These are phyloP conservation scores for Epichloe sibirici DNA, from an alignment of 2,329 filamentous ascomycete genomes.

Conservation along the genomic window DNA sequence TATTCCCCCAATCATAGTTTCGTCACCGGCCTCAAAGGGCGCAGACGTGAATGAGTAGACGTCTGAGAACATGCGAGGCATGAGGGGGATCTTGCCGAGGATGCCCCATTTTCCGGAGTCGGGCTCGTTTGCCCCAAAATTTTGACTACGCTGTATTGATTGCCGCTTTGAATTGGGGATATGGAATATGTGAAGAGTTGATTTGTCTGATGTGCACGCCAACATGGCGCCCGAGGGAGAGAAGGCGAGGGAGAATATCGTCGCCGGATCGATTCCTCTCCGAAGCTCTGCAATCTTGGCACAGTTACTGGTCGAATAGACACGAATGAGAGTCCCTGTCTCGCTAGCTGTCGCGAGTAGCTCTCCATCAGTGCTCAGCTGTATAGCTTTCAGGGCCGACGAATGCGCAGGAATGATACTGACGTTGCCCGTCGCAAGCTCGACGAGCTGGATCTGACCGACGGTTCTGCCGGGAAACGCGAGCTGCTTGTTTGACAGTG, in stretches of 20 bases:
- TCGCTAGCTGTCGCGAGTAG: constrained; percentile 84
- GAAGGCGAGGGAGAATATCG: constrained; percentile 79
- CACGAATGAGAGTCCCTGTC: constrained; percentile 75
- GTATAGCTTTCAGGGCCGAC: constrained; percentile 63
- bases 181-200: constrained; percentile 89
- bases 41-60: constrained; percentile 73
- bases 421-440: constrained; percentile 66
- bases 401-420: constrained; percentile 90
- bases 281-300: constrained; percentile 75
- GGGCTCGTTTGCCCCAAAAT: constrained; percentile 14
- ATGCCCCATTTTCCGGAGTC: constrained; percentile 72
- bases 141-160: constrained; percentile 19
- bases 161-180: constrained; percentile 47
- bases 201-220: constrained; percentile 93
- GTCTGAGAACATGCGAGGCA: constrained; percentile 82
- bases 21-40: constrained; percentile 74
- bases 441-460: constrained; percentile 82
- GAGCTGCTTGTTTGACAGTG: constrained; percentile 58
- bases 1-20: constrained; percentile 39
- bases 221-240: constrained; percentile 69
- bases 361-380: constrained; percentile 67
- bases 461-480: constrained; percentile 78
- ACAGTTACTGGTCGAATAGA: constrained; percentile 71
- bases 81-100: constrained; percentile 72
- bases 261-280: constrained; percentile 77